Evolutionary conservation across 2,329 filamentous ascomycete species (phyloP), one percentile per base, ranked within the genome.

Genomic region (Diaporthe sp.): DNA sequence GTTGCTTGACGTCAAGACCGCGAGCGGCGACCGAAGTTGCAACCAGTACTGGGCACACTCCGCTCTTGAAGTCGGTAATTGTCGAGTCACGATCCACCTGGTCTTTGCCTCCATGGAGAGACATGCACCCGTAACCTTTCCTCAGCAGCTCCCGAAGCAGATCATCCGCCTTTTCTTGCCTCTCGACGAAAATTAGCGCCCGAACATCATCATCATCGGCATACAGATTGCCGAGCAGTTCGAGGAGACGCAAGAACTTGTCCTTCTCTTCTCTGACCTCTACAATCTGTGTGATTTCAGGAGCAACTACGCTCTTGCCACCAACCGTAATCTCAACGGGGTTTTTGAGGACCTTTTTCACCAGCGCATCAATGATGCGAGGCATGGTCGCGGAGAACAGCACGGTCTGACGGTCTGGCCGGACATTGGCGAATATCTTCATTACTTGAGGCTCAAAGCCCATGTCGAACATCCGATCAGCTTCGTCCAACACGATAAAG

Each of bases 401-500:
- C 69, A 98, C 95, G 0, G 95, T 98, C 82, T 99, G 97, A 68
- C 94, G 92, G 81, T 98, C 94, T 0, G 97, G 96, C 63, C 97
- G 93, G 82, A 98, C 94, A 80, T 97, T 98, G 77, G 92, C 92
- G 81, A 98, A 92, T 74, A 99, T 97, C 83, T 97, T 98, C 91
- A 97, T 97, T 71, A 99, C 96, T 83, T 99, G 97, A 2, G 97
- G 96, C 84, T 98, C 96, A 81, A 99, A 99, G 19, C 97, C 97
- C 97, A 99, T 98, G 82, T 99, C 97, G 81, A 98, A 98, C 97
- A 99, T 98, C 76, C 97, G 93, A 84, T 99, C 97, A 63, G 97
- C 97, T 85, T 99, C 97, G 81, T 99, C 97, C 51, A 99, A 90
- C 15, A 99, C 97, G 32, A 98, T 92, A 82, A 98, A 99, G 0